These are phyloP conservation scores for Picea glauca DNA, from an alignment of 75 land plant genomes.

Conservation along the genomic window DNA sequence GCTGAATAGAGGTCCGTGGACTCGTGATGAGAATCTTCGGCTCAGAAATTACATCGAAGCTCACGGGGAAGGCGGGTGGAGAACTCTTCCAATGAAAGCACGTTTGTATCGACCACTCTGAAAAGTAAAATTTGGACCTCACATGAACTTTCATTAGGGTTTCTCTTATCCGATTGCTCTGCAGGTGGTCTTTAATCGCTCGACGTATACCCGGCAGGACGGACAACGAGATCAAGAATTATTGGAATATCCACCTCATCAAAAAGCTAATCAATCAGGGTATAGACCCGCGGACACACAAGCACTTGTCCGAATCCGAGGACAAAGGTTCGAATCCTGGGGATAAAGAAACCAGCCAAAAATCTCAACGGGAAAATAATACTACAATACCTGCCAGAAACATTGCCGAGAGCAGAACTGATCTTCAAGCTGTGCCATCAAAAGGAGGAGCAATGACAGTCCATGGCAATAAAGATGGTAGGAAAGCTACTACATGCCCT, in stretches of 20 bases:
- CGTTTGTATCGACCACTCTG: background rate
- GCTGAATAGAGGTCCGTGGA: constrained; percentile 17
- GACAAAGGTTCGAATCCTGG: background rate
- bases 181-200: constrained; percentile 13
- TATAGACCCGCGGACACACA: constrained; percentile 14
- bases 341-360: background rate
- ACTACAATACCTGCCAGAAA: too few species aligned
- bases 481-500: too few species aligned
- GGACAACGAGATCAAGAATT: constrained; percentile 12
- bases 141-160: too few species aligned
- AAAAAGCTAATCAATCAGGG: constrained; percentile 11
- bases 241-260: constrained; percentile 14
- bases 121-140: background rate
- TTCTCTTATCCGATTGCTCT: too few species aligned
- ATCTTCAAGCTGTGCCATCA: too few species aligned
- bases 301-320: background rate
- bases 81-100: constrained; percentile 13
- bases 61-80: constrained; percentile 20
- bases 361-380: background rate
- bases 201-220: constrained; percentile 12
- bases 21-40: constrained; percentile 11
- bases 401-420: too few species aligned
- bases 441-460: too few species aligned
- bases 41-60: constrained; percentile 6
- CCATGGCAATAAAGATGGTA: too few species aligned